Evolutionary conservation across 2,329 filamentous ascomycete species (phyloP).

Genomic region (Claviceps pusilla): DNA sequence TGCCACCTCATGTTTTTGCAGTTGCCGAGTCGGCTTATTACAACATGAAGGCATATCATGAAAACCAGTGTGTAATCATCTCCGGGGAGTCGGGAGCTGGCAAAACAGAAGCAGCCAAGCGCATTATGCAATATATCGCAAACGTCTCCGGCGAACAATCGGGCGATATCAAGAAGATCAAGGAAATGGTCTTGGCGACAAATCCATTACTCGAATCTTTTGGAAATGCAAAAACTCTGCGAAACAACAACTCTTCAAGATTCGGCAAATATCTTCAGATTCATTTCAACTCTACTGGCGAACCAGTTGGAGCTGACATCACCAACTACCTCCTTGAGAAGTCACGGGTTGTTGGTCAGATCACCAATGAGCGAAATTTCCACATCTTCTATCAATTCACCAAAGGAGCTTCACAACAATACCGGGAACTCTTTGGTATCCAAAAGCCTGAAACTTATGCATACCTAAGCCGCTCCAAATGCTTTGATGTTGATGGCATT

Average conservation of each 20-base stretch:
- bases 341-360: conserved; percentile 86
- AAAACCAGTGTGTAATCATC: conserved; percentile 98
- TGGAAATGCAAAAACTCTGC: conserved; percentile 91
- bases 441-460: conserved; percentile 85
- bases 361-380: conserved; percentile 90
- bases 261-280: conserved; percentile 98
- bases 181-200: conserved; percentile 98
- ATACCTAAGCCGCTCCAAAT: conserved; percentile 90
- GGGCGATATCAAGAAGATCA: conserved; percentile 86
- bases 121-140: conserved; percentile 99
- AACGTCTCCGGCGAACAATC: conserved; percentile 79
- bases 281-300: conserved; percentile 81
- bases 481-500: conserved; percentile 84
- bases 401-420: conserved; percentile 77
- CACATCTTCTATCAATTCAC: conserved; percentile 99
- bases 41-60: conserved; percentile 99
- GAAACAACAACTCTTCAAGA: conserved; percentile 97
- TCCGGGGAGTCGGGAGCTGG: conserved; percentile 95
- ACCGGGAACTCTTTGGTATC: conserved; percentile 76
- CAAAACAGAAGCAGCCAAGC: conserved; percentile 96
- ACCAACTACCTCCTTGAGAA: conserved; percentile 97
- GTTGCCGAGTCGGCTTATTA: conserved; percentile 95
- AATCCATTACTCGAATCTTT: conserved; percentile 96
- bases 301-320: conserved; percentile 91
- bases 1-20: conserved; percentile 90